Base-by-base conservation (phyloP, 1,139 yeast genomes). In the Magnusiomyces ingens region DNA sequence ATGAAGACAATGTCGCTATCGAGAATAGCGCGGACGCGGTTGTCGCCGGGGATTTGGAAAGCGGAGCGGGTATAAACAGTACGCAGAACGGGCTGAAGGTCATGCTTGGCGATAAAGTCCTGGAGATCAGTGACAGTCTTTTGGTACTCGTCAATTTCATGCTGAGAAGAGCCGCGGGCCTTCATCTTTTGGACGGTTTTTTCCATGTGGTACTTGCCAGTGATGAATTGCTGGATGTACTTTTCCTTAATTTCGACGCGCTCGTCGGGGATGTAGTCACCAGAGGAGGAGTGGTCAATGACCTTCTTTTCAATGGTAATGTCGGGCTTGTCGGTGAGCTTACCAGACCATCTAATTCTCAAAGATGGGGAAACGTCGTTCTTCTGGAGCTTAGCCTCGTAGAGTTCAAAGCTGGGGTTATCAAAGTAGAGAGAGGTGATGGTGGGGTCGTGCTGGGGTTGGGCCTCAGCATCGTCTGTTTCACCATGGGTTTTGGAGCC, bases 21-120 rank as follows among this genome's bases (percentile, higher is more conserved):
- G 59, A 93, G 85, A 42, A 89, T 84, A 57, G 91, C 83, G 67
- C 97, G 82, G 49, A 91, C 84, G 64, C 90, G 80, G 67, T 90
- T 95, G 67, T 93, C 98, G 57, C 98, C 98, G 1, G 99, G 99
- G 61, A 93, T 91, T 74, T 93, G 97, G 75, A 93, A 93, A 1
- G 98, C 98, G 15, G 96, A 88, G 70, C 99, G 80, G 47, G 89
- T 87, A 71, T 88, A 90, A 47, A 85, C 80, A 3, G 96, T 81
- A 72, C 99, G 82, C 67, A 93, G 72, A 44, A 88, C 81, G 15
- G 99, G 99, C 69, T 88, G 86, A 59, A 93, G 76, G 56, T 81
- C 77, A 62, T 82, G 77, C 53, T 82, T 82, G 47, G 72, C 69
- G 58, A 93, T 83, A 64, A 84, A 87, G 11, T 75, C 68, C 64